phyloP scores from a whole-genome alignment of 2,329 filamentous ascomycete genomes.

The Cercospora brassicicola region DNA sequence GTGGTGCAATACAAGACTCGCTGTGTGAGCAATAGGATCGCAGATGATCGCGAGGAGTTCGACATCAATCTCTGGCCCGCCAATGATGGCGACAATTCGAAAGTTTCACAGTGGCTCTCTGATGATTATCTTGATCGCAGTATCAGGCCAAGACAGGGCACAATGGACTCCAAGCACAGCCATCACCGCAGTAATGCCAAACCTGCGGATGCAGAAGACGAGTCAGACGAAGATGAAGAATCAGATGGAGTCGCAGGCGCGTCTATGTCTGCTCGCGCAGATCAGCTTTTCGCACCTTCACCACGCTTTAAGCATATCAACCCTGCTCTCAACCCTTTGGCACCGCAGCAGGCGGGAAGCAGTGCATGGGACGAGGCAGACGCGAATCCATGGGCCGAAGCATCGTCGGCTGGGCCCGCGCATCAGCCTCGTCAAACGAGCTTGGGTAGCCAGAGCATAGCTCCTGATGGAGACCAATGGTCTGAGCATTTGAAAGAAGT shows the following conservation, averaged over 20 bases:
- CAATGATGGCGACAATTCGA: background rate
- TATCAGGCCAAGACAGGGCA: background rate
- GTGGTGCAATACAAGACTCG: slow-evolving; percentile 43
- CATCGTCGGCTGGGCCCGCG: background rate
- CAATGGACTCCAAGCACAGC: background rate
- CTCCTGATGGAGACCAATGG: background rate
- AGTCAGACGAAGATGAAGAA: background rate
- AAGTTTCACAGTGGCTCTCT: slow-evolving; percentile 11
- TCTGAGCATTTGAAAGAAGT: background rate
- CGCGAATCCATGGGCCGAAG: slow-evolving; percentile 8
- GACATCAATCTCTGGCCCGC: slow-evolving; percentile 48
- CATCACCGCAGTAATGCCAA: background rate
- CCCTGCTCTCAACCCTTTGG: background rate
- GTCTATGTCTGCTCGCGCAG: background rate
- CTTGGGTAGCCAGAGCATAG: background rate
- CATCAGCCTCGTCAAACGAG: background rate
- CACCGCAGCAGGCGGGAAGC: background rate
- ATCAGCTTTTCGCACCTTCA: background rate
- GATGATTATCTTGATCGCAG: slow-evolving; percentile 5
- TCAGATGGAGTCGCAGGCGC: background rate
- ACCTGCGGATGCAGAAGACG: background rate
- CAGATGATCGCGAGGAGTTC: slow-evolving; percentile 45
- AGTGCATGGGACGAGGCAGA: background rate
- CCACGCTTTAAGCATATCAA: background rate
- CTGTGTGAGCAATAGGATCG: slow-evolving; percentile 44